Conservation (phyloP, 2,329 filamentous ascomycete species). For the Xylogone sp. region DNA sequence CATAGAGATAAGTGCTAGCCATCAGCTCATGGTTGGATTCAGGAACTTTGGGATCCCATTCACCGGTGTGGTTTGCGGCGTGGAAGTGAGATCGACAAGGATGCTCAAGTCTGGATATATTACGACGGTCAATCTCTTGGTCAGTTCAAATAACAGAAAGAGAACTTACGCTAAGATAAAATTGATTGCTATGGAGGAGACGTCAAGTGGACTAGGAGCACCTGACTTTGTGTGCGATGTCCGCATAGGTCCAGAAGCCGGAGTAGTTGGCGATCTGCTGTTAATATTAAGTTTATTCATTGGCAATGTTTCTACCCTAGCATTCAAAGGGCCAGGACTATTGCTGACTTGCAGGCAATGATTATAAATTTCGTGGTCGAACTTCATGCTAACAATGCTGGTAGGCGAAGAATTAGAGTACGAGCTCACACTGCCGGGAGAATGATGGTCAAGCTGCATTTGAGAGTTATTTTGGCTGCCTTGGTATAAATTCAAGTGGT, state of each 20-base stretch:
- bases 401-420: slow-evolving; percentile 2
- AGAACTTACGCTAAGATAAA: slow-evolving; percentile 24
- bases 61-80: slow-evolving; percentile 1
- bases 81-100: slow-evolving; percentile 21
- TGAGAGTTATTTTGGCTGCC: background rate
- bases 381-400: slow-evolving; percentile 13
- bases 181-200: slow-evolving; percentile 18
- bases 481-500: background rate
- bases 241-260: background rate
- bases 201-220: background rate
- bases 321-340: background rate
- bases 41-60: slow-evolving; percentile 8
- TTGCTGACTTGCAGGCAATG: slow-evolving; percentile 14
- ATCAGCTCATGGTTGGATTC: slow-evolving; percentile 22
- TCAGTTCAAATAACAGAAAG: background rate
- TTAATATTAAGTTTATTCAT: background rate
- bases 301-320: background rate
- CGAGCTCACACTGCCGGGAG: background rate
- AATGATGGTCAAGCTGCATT: background rate
- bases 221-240: background rate
- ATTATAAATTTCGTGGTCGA: slow-evolving; percentile 14
- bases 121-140: background rate
- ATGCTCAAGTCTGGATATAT: slow-evolving; percentile 17
- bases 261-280: background rate
- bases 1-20: slow-evolving; percentile 20